These are phyloP conservation scores for Diplodia intermedia DNA, from an alignment of 2,329 filamentous ascomycete genomes.

Conservation along the genomic window DNA sequence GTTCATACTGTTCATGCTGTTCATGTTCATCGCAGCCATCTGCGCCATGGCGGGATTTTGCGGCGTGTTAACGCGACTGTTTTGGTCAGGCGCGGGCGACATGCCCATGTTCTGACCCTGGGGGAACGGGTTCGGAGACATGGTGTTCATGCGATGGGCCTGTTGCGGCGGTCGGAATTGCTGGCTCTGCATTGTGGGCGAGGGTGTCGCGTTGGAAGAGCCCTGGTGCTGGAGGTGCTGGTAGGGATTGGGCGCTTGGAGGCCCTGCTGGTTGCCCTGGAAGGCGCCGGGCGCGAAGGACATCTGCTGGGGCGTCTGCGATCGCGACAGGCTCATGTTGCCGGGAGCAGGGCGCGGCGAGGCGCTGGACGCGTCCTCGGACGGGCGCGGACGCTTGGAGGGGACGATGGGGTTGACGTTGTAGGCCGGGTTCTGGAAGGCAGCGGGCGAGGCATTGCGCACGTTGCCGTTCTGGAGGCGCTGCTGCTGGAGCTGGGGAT, in stretches of 20 bases:
- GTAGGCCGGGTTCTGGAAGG: conserved; percentile 79
- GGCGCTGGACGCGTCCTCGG: conserved; percentile 83
- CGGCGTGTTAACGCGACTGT: conserved; percentile 67
- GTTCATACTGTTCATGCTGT: conserved; percentile 45
- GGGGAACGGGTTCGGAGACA: conserved; percentile 90
- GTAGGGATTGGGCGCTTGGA: conserved; percentile 73
- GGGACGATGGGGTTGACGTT: conserved; percentile 86
- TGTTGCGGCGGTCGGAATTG: conserved; percentile 73
- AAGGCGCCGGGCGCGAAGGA: conserved; percentile 70
- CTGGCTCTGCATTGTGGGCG: conserved; percentile 88
- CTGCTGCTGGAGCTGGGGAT: conserved; percentile 44
- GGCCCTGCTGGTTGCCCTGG: conserved; percentile 61
- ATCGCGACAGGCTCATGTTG: conserved; percentile 67
- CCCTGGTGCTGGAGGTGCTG: conserved; percentile 82
- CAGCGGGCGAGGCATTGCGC: conserved; percentile 65
- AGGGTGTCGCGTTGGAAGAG: conserved; percentile 85
- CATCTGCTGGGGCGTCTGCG: conserved; percentile 87
- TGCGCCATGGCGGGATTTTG: conserved; percentile 64
- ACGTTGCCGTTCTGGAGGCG: conserved; percentile 82
- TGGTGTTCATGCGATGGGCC: conserved; percentile 76
- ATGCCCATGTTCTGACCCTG: conserved; percentile 75
- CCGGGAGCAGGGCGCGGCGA: conserved; percentile 73
- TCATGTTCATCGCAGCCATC: conserved; percentile 51
- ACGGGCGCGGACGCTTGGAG: conserved; percentile 82
- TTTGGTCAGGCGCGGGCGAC: conserved; percentile 73